Base-by-base conservation (phyloP, 2,329 filamentous ascomycete species). In the Sporothrix pallida region DNA sequence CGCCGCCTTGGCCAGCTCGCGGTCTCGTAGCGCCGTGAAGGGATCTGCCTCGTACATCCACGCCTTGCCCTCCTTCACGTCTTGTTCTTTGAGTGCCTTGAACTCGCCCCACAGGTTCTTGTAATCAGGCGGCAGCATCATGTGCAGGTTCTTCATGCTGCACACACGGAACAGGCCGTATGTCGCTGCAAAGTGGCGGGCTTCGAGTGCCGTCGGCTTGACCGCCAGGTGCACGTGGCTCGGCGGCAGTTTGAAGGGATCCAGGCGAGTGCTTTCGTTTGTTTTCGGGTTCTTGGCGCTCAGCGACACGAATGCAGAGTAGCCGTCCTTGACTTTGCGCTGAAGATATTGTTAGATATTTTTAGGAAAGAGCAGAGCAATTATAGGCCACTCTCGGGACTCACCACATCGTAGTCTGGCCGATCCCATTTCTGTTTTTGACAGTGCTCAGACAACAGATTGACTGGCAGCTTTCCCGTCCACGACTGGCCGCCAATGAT, bases 41-140 rank as follows among this genome's bases (percentile, higher is more conserved):
- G 96, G 96, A 79, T 99, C 96, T 12, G 94, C 94, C 78, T 97
- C 95, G 81, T 98, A 99, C 88, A 97, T 91, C 92, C 95, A 98
- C 0, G 85, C 92, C 76, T 89, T 89, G n/a, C 88, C 94, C 58
- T 93, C 91, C 79, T 91, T 92, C 68, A 93, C 85, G 78, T 98
- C 95, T 77, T 90, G 88, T 76, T 89, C 89, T 83, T 98, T 98
- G 76, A 98, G 84, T 3, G 90, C 88, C 75, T 92, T 89, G 77
- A 99, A 97, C 74, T 95, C 91, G 80, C 97, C 97, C 96, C 96
- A 99, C 58, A 98, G 84, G 76, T 93, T 89, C 79, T 91, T 92
- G 83, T 98, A 97, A 74, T 92, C 93, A 0, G 96, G 96, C 31
- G 96, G 96, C 76, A 99, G 87, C 84, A 95, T 95, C 85, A 94